A percentile compares a stretch with the other conserved stretches of the same genome.
phyloP scores from a whole-genome alignment of 2,329 filamentous ascomycete genomes.

The Phialocephala subalpina region DNA sequence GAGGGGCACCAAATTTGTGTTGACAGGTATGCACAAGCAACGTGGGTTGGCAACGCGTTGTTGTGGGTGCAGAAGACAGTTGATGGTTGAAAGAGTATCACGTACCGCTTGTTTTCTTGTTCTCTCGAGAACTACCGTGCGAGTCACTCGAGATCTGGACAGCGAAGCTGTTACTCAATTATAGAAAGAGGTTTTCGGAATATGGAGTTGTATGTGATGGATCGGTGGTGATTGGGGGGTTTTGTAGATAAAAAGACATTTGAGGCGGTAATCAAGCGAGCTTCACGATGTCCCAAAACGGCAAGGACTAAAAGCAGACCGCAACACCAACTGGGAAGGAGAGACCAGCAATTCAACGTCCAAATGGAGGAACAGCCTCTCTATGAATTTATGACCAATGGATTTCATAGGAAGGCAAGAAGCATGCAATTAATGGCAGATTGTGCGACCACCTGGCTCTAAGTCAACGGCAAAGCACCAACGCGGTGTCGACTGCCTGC shows the following conservation, averaged over 20 bases:
- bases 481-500: no score
- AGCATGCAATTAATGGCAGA: no score
- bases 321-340: no score
- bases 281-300: no score
- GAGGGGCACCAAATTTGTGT: neutral
- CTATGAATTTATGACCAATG: no score
- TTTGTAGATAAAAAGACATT: neutral
- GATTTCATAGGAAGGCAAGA: no score
- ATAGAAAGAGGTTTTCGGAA: neutral
- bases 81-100: neutral
- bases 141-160: neutral
- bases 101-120: neutral
- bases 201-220: neutral
- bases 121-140: neutral
- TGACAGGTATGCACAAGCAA: neutral
- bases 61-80: neutral
- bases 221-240: neutral
- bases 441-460: no score
- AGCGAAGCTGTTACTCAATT: neutral
- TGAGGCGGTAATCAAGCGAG: neutral
- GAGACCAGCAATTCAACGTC: no score
- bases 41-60: neutral
- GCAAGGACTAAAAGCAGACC: no score
- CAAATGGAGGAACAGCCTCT: no score
- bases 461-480: no score